A percentile compares a stretch with the other conserved stretches of the same genome.
Conservation (phyloP, 2,329 filamentous ascomycete genomes). For the Fusarium continuum region DNA sequence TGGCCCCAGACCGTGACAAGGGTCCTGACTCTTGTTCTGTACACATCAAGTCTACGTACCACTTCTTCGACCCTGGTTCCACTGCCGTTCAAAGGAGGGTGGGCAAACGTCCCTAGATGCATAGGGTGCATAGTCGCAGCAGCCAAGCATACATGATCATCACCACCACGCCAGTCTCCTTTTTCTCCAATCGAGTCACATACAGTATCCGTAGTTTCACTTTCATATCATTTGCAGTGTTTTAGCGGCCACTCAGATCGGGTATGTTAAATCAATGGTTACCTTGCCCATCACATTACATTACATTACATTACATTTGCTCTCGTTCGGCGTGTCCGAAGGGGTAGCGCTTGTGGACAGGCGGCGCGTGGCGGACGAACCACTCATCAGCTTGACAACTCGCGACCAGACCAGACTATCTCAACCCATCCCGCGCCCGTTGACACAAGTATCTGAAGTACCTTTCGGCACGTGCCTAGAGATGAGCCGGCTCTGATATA, state of each 20-base stretch:
- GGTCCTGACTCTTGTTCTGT: slow-evolving; percentile 38
- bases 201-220: background rate
- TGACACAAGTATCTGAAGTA: slow-evolving; percentile 2
- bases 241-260: slow-evolving; percentile 10
- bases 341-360: slow-evolving; percentile 33
- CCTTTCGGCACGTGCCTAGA: slow-evolving; percentile 14
- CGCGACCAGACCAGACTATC: slow-evolving; percentile 1
- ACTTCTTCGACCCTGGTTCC: slow-evolving; percentile 26
- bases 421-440: background rate
- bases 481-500: background rate
- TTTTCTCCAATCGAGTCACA: background rate
- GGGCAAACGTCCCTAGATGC: slow-evolving; percentile 19
- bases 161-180: slow-evolving; percentile 5
- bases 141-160: too few species aligned
- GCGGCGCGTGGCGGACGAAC: slow-evolving; percentile 29
- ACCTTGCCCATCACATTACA: background rate
- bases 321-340: slow-evolving; percentile 32
- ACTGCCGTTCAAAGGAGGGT: slow-evolving; percentile 27
- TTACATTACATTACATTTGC: slow-evolving; percentile 4
- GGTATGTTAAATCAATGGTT: background rate
- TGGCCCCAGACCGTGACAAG: slow-evolving; percentile 33
- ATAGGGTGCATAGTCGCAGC: too few species aligned
- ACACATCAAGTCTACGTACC: slow-evolving; percentile 1
- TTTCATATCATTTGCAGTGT: background rate
- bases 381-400: slow-evolving; percentile 22